Evolutionary conservation across 2,329 filamentous ascomycete genomes (phyloP), one percentile per base, ranked within the genome.

Genomic region (Dryadomyces quercivorus): DNA sequence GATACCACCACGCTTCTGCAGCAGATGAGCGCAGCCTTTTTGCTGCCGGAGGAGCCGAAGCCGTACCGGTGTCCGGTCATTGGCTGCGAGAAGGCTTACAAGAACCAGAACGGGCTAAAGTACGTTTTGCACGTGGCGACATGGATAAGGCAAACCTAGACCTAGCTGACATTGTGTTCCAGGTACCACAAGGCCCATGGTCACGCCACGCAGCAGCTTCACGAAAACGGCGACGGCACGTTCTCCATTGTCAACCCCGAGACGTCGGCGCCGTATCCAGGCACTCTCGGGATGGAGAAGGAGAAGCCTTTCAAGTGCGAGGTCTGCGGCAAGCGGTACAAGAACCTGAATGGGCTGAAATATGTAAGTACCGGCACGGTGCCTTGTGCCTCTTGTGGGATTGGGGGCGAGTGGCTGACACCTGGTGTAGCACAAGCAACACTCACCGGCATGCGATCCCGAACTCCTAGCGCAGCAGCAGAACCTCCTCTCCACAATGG

Each of bases 241-340:
- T 97, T 95, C 67, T 97, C 92, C 0, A 98, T 98, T 61, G 92
- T 98, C 52, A 95, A 98, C 63, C 93, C 93, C 0, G 88, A 95
- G 65, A 97, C 93, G 0, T 93, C 88, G 31, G 81, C 89, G 1
- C 93, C 93, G 0, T 98, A 97, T 61, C 93, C 93, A 0, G 93
- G 93, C 36, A 97, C 93, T 1, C 75, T 95, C 40, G 93, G 93
- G n/a, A 98, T 98, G 93, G 93, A 98, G 72, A 98, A 97, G 69
- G 92, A 97, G 74, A 98, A 98, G 74, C 93, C 93, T 2, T 97
- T 97, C 68, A 91, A 91, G 65, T 98, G 93, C 69, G 91, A 97
- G 60, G 86, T 90, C 12, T 98, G 93, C 66, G 91, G 92, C 63
- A 98, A 98, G 75, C 86, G 93, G 52, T 98, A 98, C 74, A 98